Percentiles rank a stretch among this genome's conserved stretches.
Evolutionary conservation across 73 alveolate species (phyloP).

Genomic region (Paramecium sonneborni): DNA sequence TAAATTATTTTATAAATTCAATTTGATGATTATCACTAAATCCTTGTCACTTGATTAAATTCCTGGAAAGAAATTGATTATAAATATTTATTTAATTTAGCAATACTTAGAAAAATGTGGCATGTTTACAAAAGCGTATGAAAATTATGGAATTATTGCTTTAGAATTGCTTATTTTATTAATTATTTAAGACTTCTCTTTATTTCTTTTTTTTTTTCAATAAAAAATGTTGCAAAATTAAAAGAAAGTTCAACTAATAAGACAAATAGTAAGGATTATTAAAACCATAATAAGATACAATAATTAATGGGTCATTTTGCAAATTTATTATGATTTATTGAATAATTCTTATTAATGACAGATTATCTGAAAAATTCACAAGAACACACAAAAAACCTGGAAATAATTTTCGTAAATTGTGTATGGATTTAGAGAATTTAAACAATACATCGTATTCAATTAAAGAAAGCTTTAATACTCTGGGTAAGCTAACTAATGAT

Average conservation of each 20-base stretch:
- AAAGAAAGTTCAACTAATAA: neutral
- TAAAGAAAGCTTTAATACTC: neutral
- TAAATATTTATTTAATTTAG: neutral
- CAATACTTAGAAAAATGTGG: neutral
- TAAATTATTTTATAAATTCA: too few relatives aligned
- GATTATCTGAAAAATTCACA: neutral
- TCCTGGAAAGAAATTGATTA: neutral
- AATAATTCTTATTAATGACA: neutral
- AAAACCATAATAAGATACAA: conserved; percentile 5
- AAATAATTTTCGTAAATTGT: neutral
- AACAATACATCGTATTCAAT: neutral
- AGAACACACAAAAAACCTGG: neutral
- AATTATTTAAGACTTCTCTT: neutral
- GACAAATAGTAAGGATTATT: neutral
- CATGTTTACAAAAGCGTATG: neutral
- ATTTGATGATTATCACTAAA: too few relatives aligned
- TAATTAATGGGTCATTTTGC: neutral
- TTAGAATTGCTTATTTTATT: neutral
- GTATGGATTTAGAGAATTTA: neutral
- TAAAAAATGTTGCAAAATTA: neutral
- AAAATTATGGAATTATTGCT: neutral
- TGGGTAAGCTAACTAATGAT: neutral
- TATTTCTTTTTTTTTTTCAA: neutral
- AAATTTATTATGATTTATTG: neutral
- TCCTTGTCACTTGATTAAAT: neutral